Evolutionary conservation across 2,329 filamentous ascomycete species (phyloP).

Genomic region (Penicillium sp.): DNA sequence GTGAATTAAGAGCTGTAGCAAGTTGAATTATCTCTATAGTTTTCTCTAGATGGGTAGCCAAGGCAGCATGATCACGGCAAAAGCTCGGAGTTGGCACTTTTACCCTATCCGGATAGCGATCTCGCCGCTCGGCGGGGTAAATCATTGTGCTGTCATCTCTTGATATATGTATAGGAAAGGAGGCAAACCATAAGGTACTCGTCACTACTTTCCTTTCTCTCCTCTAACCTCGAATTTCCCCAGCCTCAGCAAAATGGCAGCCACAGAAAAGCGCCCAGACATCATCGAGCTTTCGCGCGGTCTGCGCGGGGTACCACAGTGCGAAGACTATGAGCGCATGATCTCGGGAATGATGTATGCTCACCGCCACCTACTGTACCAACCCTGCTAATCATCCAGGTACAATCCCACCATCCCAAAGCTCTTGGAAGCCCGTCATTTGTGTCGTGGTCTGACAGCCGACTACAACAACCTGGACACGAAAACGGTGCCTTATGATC

Average conservation of each 20-base stretch:
- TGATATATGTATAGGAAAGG: not conserved
- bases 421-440: constrained; percentile 30
- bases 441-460: constrained; percentile 24
- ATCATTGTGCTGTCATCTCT: not conserved
- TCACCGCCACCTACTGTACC: too few species aligned
- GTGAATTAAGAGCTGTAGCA: too few species aligned
- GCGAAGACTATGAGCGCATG: constrained; percentile 39
- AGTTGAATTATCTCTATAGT: not conserved
- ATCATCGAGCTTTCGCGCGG: constrained; percentile 32
- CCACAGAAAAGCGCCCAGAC: constrained; percentile 28
- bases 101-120: not conserved
- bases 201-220: not conserved
- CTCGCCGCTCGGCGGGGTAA: not conserved
- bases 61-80: not conserved
- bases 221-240: not conserved
- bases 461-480: constrained; percentile 34
- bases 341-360: constrained; percentile 38
- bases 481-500: constrained; percentile 25
- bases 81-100: not conserved
- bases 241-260: constrained; percentile 18
- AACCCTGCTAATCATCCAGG: constrained; percentile 12
- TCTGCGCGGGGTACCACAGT: constrained; percentile 27
- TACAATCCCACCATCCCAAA: constrained; percentile 31
- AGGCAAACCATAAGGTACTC: not conserved
- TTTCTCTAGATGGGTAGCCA: not conserved